phyloP scores from a whole-genome alignment of 2,329 filamentous ascomycete species.

The Pseudogymnoascus sp. region DNA sequence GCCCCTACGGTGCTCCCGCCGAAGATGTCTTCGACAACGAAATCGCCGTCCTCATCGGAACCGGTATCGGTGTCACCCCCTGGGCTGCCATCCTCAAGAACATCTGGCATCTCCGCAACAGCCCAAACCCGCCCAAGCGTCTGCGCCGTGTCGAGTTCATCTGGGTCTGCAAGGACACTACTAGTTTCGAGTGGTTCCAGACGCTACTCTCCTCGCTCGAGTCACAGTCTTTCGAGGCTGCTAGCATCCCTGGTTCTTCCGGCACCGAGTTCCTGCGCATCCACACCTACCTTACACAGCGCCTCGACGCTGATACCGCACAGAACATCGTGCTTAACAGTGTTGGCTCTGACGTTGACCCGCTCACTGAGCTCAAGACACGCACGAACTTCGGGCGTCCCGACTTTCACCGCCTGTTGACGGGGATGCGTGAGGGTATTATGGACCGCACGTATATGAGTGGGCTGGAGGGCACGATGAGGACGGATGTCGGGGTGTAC shows the following conservation, averaged over 20 bases:
- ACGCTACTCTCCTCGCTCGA: slow-evolving; percentile 87
- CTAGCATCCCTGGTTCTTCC: slow-evolving; percentile 59
- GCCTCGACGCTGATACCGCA: slow-evolving; percentile 82
- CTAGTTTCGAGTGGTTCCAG: slow-evolving; percentile 98
- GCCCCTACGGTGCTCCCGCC: slow-evolving; percentile 91
- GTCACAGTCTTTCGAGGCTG: slow-evolving; percentile 68
- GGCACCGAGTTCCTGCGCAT: slow-evolving; percentile 88
- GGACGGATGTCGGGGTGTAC: slow-evolving; percentile 90
- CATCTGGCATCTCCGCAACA: slow-evolving; percentile 92
- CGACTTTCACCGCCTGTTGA: slow-evolving; percentile 76
- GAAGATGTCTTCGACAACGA: slow-evolving; percentile 96
- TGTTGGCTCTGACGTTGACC: slow-evolving; percentile 81
- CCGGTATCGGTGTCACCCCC: slow-evolving; percentile 80
- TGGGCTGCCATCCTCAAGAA: slow-evolving; percentile 91
- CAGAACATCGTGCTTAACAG: slow-evolving; percentile 97
- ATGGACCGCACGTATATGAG: slow-evolving; percentile 77
- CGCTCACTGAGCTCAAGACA: slow-evolving; percentile 81
- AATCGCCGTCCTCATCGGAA: slow-evolving; percentile 78
- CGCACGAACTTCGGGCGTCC: slow-evolving; percentile 93
- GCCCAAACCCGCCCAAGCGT: slow-evolving; percentile 80
- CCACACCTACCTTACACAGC: slow-evolving; percentile 95
- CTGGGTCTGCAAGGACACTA: slow-evolving; percentile 95
- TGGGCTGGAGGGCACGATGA: slow-evolving; percentile 68
- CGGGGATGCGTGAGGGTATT: slow-evolving; percentile 82
- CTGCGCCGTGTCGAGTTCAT: slow-evolving; percentile 96